Evolutionary conservation across 2,329 filamentous ascomycete genomes (phyloP).

Genomic region (Paecilomyces dactylethromorphus): DNA sequence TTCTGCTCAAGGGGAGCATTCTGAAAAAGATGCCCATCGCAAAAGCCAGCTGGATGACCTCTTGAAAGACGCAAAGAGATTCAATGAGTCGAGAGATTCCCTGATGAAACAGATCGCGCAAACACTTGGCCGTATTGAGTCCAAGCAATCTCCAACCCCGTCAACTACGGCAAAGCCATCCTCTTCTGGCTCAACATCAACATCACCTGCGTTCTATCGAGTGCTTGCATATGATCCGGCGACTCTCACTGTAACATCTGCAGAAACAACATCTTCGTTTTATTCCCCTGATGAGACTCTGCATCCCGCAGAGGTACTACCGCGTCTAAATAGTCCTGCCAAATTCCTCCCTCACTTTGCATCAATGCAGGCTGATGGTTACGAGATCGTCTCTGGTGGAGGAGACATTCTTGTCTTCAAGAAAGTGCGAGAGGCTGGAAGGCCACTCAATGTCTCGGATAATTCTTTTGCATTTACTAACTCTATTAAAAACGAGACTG

Average conservation of each 20-base stretch:
- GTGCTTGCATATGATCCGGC: conserved; percentile 33
- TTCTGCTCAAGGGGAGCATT: not conserved
- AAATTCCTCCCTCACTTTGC: conserved; percentile 36
- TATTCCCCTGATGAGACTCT: conserved; percentile 15
- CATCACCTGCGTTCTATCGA: conserved; percentile 18
- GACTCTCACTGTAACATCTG: conserved; percentile 20
- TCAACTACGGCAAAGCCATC: not conserved
- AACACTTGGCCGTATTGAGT: conserved; percentile 4
- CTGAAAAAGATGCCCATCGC: not conserved
- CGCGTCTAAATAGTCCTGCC: conserved; percentile 32
- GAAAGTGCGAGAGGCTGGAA: conserved; percentile 8
- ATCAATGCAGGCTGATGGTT: conserved; percentile 32
- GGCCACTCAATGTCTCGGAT: not conserved
- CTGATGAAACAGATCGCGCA: conserved; percentile 4
- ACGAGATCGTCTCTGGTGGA: conserved; percentile 35
- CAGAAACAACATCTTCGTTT: conserved; percentile 26
- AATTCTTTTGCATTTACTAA: not conserved
- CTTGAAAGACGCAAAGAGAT: conserved; percentile 1
- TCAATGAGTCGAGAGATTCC: conserved; percentile 2
- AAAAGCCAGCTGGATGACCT: not conserved
- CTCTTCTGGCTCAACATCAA: not conserved
- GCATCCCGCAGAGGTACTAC: conserved; percentile 28
- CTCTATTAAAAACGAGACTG: not conserved
- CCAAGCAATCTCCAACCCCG: conserved; percentile 6
- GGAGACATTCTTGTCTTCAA: conserved; percentile 36